Conservation (phyloP, 345 rosid species). For the Salix koriyanagi region DNA sequence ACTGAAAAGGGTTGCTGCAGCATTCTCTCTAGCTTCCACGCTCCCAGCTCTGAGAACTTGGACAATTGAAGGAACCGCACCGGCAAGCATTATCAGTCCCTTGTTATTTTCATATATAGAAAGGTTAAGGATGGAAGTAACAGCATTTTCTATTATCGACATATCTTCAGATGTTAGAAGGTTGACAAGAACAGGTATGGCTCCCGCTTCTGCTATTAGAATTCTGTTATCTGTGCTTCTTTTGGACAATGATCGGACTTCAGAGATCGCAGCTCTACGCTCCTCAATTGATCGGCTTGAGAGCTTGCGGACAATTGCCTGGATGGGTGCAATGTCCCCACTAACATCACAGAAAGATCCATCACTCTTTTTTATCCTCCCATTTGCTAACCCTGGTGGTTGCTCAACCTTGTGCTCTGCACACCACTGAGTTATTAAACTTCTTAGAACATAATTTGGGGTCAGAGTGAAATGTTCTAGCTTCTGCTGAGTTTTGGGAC, state of each 20-base stretch:
- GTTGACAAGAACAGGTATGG: conserved; percentile 65
- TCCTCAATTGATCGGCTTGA: conserved; percentile 53
- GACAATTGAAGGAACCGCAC: conserved; percentile 79
- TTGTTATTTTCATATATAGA: conserved; percentile 80
- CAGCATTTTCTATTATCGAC: conserved; percentile 67
- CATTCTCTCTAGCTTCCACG: conserved; percentile 86
- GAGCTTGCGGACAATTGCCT: conserved; percentile 62
- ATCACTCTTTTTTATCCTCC: conserved; percentile 52
- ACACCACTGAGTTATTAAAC: conserved; percentile 85
- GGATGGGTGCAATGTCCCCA: conserved; percentile 63
- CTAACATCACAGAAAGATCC: conserved; percentile 65
- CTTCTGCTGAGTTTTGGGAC: conserved; percentile 96
- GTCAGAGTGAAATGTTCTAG: conserved; percentile 75
- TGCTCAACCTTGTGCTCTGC: conserved; percentile 66
- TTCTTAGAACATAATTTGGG: conserved; percentile 82
- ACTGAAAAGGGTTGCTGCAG: conserved; percentile 93
- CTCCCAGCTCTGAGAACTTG: conserved; percentile 82
- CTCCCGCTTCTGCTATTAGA: conserved; percentile 81
- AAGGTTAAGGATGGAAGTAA: conserved; percentile 85
- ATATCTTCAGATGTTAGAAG: conserved; percentile 58
- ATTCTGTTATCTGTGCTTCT: conserved; percentile 84
- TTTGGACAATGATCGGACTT: conserved; percentile 72
- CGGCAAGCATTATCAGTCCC: conserved; percentile 75
- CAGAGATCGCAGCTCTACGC: conserved; percentile 58
- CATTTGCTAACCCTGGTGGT: conserved; percentile 50